Percentiles rank a stretch among this genome's conserved stretches.
Conservation (phyloP, 192 early-diverging fungal genomes). For the Podila epicladia region DNA sequence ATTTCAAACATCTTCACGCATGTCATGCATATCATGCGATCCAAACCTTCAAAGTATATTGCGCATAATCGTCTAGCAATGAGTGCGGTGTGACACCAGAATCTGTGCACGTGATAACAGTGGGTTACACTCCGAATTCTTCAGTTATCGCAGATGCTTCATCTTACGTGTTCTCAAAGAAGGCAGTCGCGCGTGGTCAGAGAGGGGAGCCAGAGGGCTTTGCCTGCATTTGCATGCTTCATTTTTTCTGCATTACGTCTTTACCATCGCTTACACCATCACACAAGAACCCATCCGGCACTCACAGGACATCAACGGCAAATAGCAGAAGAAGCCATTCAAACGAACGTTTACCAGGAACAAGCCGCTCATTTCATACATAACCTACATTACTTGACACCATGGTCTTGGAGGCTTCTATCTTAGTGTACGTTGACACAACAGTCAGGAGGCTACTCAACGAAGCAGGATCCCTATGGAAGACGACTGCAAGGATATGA, state of each 20-base stretch:
- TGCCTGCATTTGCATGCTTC: slow-evolving; percentile 5
- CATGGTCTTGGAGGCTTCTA: slow-evolving; percentile 94
- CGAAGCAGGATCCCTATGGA: no score
- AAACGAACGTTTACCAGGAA: neutral
- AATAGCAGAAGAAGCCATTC: neutral
- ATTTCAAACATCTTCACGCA: neutral
- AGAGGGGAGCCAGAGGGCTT: no score
- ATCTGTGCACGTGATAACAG: neutral
- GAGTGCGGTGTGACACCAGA: neutral
- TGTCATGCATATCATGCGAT: neutral
- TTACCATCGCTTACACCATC: no score
- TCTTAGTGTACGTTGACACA: slow-evolving; percentile 76
- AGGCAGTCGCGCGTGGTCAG: no score
- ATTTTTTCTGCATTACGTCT: neutral
- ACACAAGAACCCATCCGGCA: no score
- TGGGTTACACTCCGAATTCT: neutral
- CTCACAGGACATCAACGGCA: no score
- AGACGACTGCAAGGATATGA: no score
- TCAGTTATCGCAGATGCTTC: slow-evolving; percentile 11
- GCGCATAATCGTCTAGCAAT: neutral
- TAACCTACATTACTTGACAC: slow-evolving; percentile 19
- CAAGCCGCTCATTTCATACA: neutral
- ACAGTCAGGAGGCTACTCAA: no score
- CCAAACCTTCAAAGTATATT: neutral
- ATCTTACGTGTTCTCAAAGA: slow-evolving; percentile 20